phyloP scores from a whole-genome alignment of 192 early-diverging fungal genomes.

The Coemansia brasiliensis region DNA sequence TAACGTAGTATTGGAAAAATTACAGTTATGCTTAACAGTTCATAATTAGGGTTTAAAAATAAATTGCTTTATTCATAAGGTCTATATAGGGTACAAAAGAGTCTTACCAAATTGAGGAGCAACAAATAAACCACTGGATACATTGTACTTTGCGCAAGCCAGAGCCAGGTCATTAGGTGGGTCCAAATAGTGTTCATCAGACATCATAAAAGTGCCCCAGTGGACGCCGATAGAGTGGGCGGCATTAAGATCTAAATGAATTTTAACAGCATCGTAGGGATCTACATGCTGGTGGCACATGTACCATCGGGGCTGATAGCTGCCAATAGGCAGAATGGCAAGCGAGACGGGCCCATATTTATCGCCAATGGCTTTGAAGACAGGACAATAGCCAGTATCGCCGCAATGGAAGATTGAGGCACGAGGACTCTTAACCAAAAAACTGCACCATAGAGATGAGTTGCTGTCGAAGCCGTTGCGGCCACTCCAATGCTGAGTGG shows the following conservation, averaged over 20 bases:
- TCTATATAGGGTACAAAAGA: constrained; percentile 17
- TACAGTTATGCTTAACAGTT: no score
- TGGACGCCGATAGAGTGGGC: constrained; percentile 75
- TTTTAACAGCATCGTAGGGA: constrained; percentile 78
- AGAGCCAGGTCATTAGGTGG: constrained; percentile 64
- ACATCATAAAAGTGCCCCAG: constrained; percentile 85
- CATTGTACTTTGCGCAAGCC: constrained; percentile 37
- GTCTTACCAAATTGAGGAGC: constrained; percentile 46
- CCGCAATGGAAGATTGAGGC: constrained; percentile 50
- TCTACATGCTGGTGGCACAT: constrained; percentile 76
- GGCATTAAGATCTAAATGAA: constrained; percentile 73
- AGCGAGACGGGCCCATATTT: constrained; percentile 71
- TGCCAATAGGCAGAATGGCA: constrained; percentile 81
- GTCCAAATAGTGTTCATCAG: constrained; percentile 69
- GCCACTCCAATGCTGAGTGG: constrained; percentile 67
- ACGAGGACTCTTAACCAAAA: constrained; percentile 53
- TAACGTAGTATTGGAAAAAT: no score
- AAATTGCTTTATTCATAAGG: not conserved
- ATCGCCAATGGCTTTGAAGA: constrained; percentile 77
- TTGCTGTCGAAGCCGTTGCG: constrained; percentile 68
- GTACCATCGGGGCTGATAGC: constrained; percentile 75
- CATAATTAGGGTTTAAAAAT: no score
- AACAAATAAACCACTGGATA: constrained; percentile 22
- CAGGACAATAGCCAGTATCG: constrained; percentile 90
- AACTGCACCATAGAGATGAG: constrained; percentile 79